phyloP scores from a whole-genome alignment of 2,329 filamentous ascomycete genomes.

The Colletotrichum tabaci region DNA sequence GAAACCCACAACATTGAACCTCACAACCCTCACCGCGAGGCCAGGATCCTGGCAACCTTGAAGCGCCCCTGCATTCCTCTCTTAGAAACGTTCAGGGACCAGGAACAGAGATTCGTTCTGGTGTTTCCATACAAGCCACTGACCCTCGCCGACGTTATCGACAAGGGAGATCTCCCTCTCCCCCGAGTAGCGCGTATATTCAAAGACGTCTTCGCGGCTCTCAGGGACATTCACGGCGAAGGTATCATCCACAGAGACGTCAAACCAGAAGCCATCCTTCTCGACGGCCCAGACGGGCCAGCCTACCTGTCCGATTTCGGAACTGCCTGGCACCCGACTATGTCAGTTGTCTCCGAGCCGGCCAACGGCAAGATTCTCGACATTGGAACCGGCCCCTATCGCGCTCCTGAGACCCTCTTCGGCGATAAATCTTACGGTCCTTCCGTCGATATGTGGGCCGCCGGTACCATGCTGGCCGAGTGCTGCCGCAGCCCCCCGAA shows the following conservation, averaged over 20 bases:
- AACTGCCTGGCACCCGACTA: slow-evolving; percentile 83
- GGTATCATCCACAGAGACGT: slow-evolving; percentile 94
- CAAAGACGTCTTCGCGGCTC: slow-evolving; percentile 77
- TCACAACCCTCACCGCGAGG: slow-evolving; percentile 86
- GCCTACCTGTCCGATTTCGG: slow-evolving; percentile 93
- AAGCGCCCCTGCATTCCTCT: slow-evolving; percentile 75
- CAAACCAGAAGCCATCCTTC: slow-evolving; percentile 91
- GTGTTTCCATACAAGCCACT: slow-evolving; percentile 88
- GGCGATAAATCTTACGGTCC: slow-evolving; percentile 81
- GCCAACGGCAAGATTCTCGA: slow-evolving; percentile 84
- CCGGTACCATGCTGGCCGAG: slow-evolving; percentile 88
- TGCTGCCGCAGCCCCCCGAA: slow-evolving; percentile 67
- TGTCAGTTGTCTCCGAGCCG: slow-evolving; percentile 74
- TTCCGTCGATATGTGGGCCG: slow-evolving; percentile 89
- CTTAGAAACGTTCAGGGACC: slow-evolving; percentile 80
- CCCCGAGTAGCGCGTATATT: slow-evolving; percentile 63
- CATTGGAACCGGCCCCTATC: slow-evolving; percentile 92
- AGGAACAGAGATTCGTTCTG: slow-evolving; percentile 80
- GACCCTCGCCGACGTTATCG: slow-evolving; percentile 79
- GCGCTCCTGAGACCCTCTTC: slow-evolving; percentile 91
- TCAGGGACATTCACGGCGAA: slow-evolving; percentile 78
- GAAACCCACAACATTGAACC: slow-evolving; percentile 81
- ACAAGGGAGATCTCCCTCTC: slow-evolving; percentile 55
- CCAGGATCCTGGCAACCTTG: slow-evolving; percentile 77
- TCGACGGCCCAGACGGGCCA: slow-evolving; percentile 77